These are phyloP conservation scores for Claviceps humidiphila DNA, from an alignment of 2,329 filamentous ascomycete genomes.

Conservation along the genomic window DNA sequence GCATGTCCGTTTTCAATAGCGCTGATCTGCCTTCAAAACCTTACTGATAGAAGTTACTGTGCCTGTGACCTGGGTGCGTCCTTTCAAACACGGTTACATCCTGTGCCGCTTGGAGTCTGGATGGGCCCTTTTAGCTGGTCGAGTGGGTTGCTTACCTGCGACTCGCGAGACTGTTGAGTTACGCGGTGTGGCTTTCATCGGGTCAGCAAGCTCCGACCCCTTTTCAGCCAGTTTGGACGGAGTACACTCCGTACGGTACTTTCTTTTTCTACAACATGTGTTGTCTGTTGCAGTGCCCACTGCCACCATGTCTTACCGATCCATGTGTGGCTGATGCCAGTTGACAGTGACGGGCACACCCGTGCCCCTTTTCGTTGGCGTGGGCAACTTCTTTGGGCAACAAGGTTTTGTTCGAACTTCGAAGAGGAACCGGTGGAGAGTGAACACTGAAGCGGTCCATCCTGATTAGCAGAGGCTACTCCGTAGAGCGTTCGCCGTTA, in stretches of 20 bases:
- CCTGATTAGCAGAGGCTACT: too few relatives aligned
- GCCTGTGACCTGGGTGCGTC: not conserved
- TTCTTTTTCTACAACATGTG: not conserved
- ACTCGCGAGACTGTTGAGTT: not conserved
- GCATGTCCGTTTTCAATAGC: not conserved
- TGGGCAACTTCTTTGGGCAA: too few relatives aligned
- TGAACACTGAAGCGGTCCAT: too few relatives aligned
- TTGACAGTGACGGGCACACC: not conserved
- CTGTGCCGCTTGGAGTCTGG: not conserved
- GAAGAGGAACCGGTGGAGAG: too few relatives aligned
- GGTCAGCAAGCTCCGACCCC: not conserved
- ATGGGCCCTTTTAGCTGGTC: not conserved
- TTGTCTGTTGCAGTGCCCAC: not conserved
- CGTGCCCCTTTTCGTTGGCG: too few relatives aligned
- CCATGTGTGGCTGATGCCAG: not conserved
- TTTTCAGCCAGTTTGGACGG: not conserved
- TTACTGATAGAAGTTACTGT: too few relatives aligned
- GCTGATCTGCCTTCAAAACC: not conserved
- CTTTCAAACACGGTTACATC: not conserved
- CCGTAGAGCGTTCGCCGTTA: too few relatives aligned
- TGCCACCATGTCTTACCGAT: not conserved
- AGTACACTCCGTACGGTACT: not conserved
- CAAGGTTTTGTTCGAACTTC: too few relatives aligned
- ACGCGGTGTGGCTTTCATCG: not conserved
- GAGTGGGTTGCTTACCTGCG: not conserved